Percentiles rank a stretch among this genome's conserved stretches.
phyloP scores from a whole-genome alignment of 164 flowering plant genomes.

The Litsea cubeba region DNA sequence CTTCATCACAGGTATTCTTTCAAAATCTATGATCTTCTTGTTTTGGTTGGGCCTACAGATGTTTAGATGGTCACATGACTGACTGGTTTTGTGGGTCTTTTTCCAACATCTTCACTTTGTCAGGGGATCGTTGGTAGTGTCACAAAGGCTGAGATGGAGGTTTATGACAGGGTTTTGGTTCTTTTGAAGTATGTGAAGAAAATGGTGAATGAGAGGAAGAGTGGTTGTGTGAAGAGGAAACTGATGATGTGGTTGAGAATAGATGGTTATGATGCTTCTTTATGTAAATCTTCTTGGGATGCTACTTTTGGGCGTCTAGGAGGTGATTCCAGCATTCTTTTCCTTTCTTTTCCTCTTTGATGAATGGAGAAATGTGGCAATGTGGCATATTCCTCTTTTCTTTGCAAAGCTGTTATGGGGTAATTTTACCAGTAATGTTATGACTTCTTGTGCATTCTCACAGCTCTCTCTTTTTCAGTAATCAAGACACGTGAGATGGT shows the following conservation, averaged over 20 bases:
- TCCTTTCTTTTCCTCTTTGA: not conserved
- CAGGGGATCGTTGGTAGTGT: constrained; percentile 36
- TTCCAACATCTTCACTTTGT: not conserved
- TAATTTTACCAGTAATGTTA: too few species aligned
- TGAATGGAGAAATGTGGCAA: too few species aligned
- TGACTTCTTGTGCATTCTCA: too few species aligned
- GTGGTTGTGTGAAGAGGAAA: constrained; percentile 28
- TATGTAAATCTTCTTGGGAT: constrained; percentile 43
- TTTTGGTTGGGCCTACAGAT: not conserved
- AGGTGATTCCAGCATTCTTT: constrained; percentile 18
- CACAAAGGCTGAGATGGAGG: constrained; percentile 26
- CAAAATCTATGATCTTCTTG: not conserved
- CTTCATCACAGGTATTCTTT: too few species aligned
- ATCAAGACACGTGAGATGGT: too few species aligned
- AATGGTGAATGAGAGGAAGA: constrained; percentile 11
- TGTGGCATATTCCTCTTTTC: too few species aligned
- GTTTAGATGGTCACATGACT: not conserved
- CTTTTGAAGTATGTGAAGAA: constrained; percentile 21
- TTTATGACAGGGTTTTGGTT: constrained; percentile 28
- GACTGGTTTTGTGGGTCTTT: not conserved
- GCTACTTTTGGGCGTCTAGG: constrained; percentile 32
- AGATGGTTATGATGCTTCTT: constrained; percentile 41
- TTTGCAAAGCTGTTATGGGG: too few species aligned
- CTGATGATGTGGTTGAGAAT: constrained; percentile 30
- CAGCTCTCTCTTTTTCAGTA: too few species aligned